Conservation (phyloP, 192 early-diverging fungal species). For the Coemansia biformis region DNA sequence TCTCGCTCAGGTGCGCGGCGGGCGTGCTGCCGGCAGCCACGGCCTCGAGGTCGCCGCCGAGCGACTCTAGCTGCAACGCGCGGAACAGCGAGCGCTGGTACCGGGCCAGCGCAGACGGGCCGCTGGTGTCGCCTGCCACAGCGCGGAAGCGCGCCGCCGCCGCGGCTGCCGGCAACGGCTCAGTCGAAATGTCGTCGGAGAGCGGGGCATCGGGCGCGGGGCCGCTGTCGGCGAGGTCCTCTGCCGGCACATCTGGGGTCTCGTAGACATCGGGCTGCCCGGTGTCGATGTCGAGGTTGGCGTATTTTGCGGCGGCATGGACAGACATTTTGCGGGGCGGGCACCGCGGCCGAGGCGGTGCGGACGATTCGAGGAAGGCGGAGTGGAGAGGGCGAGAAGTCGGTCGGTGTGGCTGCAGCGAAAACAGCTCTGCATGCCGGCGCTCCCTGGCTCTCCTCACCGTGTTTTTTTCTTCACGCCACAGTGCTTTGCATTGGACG, state of each 20-base stretch:
- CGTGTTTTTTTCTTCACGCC: too few relatives aligned
- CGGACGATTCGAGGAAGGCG: too few relatives aligned
- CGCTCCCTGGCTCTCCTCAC: too few relatives aligned
- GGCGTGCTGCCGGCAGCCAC: not conserved
- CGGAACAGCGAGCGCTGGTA: constrained; percentile 42
- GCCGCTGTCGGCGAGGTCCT: constrained; percentile 10
- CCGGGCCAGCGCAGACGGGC: constrained; percentile 17
- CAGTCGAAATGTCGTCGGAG: constrained; percentile 23
- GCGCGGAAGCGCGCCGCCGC: constrained; percentile 34
- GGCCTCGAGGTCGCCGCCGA: constrained; percentile 6
- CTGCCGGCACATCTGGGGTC: constrained; percentile 56
- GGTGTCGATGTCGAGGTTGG: constrained; percentile 68
- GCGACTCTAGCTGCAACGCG: constrained; percentile 36
- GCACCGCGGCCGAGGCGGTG: not conserved
- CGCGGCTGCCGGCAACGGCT: not conserved
- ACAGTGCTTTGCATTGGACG: too few relatives aligned
- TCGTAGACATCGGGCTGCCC: constrained; percentile 79
- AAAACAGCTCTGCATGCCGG: too few relatives aligned
- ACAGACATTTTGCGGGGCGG: constrained; percentile 15
- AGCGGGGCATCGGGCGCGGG: constrained; percentile 12
- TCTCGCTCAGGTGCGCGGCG: constrained; percentile 55
- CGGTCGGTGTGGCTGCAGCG: too few relatives aligned
- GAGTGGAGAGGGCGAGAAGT: too few relatives aligned
- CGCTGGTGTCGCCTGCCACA: constrained; percentile 14
- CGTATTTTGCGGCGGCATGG: constrained; percentile 58